Percentiles rank a stretch among this genome's conserved stretches.
These are phyloP conservation scores for Verbascum thapsus DNA, from an alignment of 257 asterid species.

Conservation along the genomic window DNA sequence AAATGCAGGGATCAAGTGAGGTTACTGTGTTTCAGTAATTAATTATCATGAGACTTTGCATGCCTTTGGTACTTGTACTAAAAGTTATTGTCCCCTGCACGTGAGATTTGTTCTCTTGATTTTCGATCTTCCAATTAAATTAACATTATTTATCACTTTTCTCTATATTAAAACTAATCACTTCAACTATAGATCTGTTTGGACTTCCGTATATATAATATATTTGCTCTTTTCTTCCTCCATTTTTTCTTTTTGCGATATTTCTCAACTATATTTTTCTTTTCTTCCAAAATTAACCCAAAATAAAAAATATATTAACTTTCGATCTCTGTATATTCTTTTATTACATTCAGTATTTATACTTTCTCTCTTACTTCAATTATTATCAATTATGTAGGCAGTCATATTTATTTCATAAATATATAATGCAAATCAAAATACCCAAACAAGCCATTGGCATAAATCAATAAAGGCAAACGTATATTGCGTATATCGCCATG, in stretches of 20 bases:
- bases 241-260: neutral
- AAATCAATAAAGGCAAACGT: too few species aligned
- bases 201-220: conserved; percentile 23
- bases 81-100: conserved; percentile 49
- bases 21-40: conserved; percentile 27
- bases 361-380: too few species aligned
- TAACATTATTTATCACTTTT: neutral
- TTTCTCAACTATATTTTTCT: too few species aligned
- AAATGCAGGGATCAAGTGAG: conserved; percentile 20
- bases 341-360: too few species aligned
- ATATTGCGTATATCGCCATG: too few species aligned
- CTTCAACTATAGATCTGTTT: conserved; percentile 15
- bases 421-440: too few species aligned
- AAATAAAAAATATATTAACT: too few species aligned
- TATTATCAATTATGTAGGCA: too few species aligned
- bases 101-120: conserved; percentile 33
- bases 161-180: conserved; percentile 4
- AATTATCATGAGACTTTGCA: conserved; percentile 21
- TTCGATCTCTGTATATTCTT: too few species aligned
- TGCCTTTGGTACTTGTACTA: conserved; percentile 35
- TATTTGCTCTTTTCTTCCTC: conserved; percentile 20
- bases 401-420: too few species aligned
- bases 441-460: too few species aligned
- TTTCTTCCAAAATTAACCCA: too few species aligned
- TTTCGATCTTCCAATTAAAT: conserved; percentile 6